phyloP scores from a whole-genome alignment of 352 stramenopile species.

The Globisporangium camurandrum region DNA sequence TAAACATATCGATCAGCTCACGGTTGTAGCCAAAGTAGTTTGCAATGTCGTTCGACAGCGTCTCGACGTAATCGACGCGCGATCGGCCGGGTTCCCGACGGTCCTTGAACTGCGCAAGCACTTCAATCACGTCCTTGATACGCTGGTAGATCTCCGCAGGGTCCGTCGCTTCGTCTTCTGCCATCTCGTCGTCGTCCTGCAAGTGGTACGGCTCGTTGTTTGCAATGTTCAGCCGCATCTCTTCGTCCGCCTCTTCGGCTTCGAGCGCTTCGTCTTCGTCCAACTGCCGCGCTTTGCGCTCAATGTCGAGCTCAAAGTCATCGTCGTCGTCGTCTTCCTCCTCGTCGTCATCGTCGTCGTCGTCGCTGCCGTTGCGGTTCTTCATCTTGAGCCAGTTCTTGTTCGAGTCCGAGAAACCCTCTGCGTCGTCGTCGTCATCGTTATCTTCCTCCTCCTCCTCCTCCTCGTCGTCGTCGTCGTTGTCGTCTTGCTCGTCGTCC shows the following conservation, averaged over 20 bases:
- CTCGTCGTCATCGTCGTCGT: conserved; percentile 44
- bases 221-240: conserved; percentile 83
- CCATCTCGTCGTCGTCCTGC: conserved; percentile 71
- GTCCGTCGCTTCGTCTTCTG: conserved; percentile 54
- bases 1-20: conserved; percentile 96
- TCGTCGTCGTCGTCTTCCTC: conserved; percentile 32
- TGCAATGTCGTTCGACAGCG: conserved; percentile 87
- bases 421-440: conserved; percentile 24
- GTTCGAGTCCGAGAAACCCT: conserved; percentile 81
- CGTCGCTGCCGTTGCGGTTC: conserved; percentile 32
- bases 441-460: conserved; percentile 35
- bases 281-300: conserved; percentile 77
- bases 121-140: conserved; percentile 91
- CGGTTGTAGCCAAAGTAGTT: conserved; percentile 98
- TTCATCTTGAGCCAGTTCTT: conserved; percentile 84
- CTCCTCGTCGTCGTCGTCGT: conserved; percentile 40
- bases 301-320: conserved; percentile 78
- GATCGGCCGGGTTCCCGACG: conserved; percentile 88
- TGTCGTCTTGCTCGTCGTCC: conserved; percentile 39
- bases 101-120: conserved; percentile 94
- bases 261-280: conserved; percentile 69
- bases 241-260: conserved; percentile 67
- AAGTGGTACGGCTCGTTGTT: conserved; percentile 81
- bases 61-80: conserved; percentile 94
- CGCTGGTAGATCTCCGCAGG: conserved; percentile 88